Conservation (phyloP, 495 filamentous ascomycete genomes). For the Penicillium mononematosum region DNA sequence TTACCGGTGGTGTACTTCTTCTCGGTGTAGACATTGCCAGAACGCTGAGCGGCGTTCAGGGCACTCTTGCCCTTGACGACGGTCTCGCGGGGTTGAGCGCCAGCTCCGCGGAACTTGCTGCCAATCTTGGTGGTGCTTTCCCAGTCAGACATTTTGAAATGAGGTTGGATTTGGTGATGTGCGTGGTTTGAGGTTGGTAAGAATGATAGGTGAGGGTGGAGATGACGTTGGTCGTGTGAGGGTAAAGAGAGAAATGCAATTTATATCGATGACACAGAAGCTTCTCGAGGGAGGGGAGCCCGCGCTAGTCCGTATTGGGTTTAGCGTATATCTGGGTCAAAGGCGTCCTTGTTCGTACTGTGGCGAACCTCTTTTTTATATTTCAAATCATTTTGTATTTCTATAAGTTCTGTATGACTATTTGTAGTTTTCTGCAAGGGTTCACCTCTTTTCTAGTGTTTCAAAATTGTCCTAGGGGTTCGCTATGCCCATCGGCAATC, state of each 20-base stretch:
- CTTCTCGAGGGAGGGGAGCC: conserved; percentile 42
- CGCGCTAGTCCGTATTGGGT: conserved; percentile 30
- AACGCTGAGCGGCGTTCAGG: conserved; percentile 84
- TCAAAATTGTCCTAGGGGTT: neutral
- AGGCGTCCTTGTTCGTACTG: neutral
- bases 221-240: conserved; percentile 34
- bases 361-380: neutral
- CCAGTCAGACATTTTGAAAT: conserved; percentile 65
- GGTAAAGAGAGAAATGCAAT: conserved; percentile 35
- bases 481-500: conserved; percentile 1
- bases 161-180: conserved; percentile 6
- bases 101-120: conserved; percentile 63
- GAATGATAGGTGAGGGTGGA: neutral
- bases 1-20: conserved; percentile 86
- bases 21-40: conserved; percentile 78
- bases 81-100: conserved; percentile 68
- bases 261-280: conserved; percentile 48
- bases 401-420: neutral
- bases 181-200: conserved; percentile 12
- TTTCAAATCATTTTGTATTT: neutral
- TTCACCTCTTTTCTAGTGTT: neutral
- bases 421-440: neutral
- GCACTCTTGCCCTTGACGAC: conserved; percentile 84
- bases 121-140: conserved; percentile 91
- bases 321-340: conserved; percentile 10